Conservation (phyloP, 179 eudicot genomes). For the Camellia oleifera region DNA sequence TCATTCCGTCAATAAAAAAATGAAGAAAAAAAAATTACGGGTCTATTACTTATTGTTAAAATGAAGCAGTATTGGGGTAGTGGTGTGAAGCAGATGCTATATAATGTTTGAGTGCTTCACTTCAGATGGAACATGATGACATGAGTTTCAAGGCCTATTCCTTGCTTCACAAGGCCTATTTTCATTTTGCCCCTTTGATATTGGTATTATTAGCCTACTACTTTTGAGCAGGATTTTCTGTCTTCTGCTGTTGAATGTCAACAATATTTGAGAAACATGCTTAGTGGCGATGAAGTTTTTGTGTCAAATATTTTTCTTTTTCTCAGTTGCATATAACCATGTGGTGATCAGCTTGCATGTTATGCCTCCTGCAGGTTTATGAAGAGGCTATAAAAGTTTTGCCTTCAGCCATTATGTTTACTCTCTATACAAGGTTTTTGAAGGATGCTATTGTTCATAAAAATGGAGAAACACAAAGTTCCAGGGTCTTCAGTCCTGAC, state of each 20-base stretch:
- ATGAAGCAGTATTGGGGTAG: background rate
- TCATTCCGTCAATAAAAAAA: too few relatives aligned
- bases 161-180: background rate
- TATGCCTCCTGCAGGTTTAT: constrained; percentile 48
- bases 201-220: background rate
- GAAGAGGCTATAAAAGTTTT: constrained; percentile 56
- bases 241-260: background rate
- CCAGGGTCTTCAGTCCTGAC: constrained; percentile 18
- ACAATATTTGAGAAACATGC: background rate
- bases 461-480: constrained; percentile 27
- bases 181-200: background rate
- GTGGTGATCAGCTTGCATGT: constrained; percentile 4
- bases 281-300: background rate
- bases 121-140: background rate
- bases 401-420: constrained; percentile 57
- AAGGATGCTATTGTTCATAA: constrained; percentile 32
- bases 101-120: background rate
- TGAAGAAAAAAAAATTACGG: too few relatives aligned
- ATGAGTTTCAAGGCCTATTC: background rate
- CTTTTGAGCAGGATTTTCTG: background rate
- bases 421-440: constrained; percentile 60
- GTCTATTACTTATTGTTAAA: too few relatives aligned
- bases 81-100: background rate
- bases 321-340: background rate
- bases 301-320: background rate